phyloP scores from a whole-genome alignment of 257 asterid genomes.

The Thymus quinquecostatus region DNA sequence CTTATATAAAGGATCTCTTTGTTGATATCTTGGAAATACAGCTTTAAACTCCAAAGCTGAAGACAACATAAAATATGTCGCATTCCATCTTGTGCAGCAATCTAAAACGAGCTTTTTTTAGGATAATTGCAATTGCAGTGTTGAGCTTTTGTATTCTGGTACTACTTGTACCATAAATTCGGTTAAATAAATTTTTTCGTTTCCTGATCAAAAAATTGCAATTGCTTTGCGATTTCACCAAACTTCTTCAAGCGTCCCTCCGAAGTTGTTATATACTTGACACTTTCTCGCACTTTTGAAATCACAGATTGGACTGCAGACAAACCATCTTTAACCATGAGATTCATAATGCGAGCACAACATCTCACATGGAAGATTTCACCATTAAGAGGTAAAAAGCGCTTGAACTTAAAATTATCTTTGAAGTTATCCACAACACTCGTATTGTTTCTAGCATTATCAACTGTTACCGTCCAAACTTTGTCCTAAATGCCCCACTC shows the following conservation, averaged over 20 bases:
- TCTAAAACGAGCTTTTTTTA: not conserved
- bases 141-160: too few relatives aligned
- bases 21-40: not conserved
- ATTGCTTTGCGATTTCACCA: not conserved
- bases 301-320: not conserved
- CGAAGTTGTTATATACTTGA: not conserved
- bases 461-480: too few relatives aligned
- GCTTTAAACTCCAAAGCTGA: not conserved
- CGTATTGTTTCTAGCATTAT: too few relatives aligned
- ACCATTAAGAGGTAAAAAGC: not conserved
- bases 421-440: too few relatives aligned
- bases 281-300: not conserved
- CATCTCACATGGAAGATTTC: not conserved
- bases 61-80: not conserved
- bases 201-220: not conserved
- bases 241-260: not conserved
- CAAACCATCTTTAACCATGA: not conserved
- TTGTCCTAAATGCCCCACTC: too few relatives aligned
- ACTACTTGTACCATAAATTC: too few relatives aligned
- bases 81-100: constrained; percentile 6
- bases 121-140: not conserved
- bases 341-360: not conserved
- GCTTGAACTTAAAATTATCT: too few relatives aligned
- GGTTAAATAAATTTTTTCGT: too few relatives aligned
- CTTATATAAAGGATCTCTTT: not conserved